Percentiles rank a stretch among this genome's conserved stretches.
phyloP scores from a whole-genome alignment of 2,329 filamentous ascomycete species.

The Penicillium sp. region DNA sequence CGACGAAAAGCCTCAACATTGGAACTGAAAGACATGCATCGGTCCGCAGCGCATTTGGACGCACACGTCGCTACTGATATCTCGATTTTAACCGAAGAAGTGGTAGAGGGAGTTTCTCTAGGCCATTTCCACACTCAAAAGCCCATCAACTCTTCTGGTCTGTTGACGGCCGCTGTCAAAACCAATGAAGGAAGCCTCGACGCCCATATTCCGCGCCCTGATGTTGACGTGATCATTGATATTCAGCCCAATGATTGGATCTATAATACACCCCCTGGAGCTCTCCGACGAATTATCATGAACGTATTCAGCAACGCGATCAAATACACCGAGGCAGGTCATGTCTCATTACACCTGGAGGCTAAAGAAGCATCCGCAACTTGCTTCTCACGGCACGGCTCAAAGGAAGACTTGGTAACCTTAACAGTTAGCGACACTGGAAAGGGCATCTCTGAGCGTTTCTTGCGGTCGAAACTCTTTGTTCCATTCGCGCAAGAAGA shows the following conservation, averaged over 20 bases:
- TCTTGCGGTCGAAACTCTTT: slow-evolving; percentile 57
- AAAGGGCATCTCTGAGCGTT: slow-evolving; percentile 60
- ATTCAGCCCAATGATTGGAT: slow-evolving; percentile 41
- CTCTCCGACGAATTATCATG: slow-evolving; percentile 47
- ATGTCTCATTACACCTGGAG: slow-evolving; percentile 40
- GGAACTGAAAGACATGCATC: slow-evolving; percentile 30
- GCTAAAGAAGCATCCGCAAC: slow-evolving; percentile 25
- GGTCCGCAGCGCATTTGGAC: slow-evolving; percentile 34
- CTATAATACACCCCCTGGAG: slow-evolving; percentile 46
- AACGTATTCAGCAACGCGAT: slow-evolving; percentile 49
- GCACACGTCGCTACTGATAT: slow-evolving; percentile 42
- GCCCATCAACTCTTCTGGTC: slow-evolving; percentile 24
- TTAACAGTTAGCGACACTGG: slow-evolving; percentile 60
- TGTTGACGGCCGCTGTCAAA: slow-evolving; percentile 17
- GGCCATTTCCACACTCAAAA: slow-evolving; percentile 46
- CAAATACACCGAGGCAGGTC: slow-evolving; percentile 45
- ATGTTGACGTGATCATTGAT: slow-evolving; percentile 46
- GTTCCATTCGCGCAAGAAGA: slow-evolving; percentile 63
- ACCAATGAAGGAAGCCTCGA: slow-evolving; percentile 8
- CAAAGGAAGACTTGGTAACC: slow-evolving; percentile 21
- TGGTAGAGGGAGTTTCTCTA: slow-evolving; percentile 54
- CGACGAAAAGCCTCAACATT: slow-evolving; percentile 25
- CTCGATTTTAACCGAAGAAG: slow-evolving; percentile 51
- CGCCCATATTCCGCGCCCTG: slow-evolving; percentile 6
- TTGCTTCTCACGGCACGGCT: slow-evolving; percentile 30